Conservation (phyloP, 768 basidiomycete species). For the Tylopilus vinaceipallidus region DNA sequence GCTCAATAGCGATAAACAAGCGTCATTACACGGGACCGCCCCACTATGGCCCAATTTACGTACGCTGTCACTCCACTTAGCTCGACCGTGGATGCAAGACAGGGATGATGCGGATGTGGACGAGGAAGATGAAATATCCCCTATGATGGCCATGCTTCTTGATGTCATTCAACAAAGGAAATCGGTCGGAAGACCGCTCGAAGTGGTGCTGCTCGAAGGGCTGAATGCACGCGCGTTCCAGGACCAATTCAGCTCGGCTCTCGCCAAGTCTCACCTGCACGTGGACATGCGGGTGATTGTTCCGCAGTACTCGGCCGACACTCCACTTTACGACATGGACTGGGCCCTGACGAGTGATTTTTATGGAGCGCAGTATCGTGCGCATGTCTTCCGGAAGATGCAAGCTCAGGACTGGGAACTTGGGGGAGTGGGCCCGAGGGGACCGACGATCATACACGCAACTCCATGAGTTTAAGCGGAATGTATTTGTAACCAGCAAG, state of each 20-base stretch:
- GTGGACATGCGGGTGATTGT: slow-evolving; percentile 22
- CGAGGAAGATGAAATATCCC: slow-evolving; percentile 32
- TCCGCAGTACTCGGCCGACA: slow-evolving; percentile 15
- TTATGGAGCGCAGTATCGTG: slow-evolving; percentile 32
- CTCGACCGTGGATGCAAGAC: slow-evolving; percentile 29
- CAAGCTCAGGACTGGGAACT: slow-evolving; percentile 28
- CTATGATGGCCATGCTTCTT: slow-evolving; percentile 30
- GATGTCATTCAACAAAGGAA: slow-evolving; percentile 33
- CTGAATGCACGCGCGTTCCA: slow-evolving; percentile 23
- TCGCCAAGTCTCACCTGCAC: slow-evolving; percentile 28
- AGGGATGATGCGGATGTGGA: slow-evolving; percentile 32
- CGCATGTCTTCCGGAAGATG: slow-evolving; percentile 30
- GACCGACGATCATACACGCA: slow-evolving; percentile 27
- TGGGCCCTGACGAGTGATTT: slow-evolving; percentile 30
- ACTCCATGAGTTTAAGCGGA: slow-evolving; percentile 15
- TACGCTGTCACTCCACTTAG: slow-evolving; percentile 28
- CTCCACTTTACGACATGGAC: slow-evolving; percentile 22
- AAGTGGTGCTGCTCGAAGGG: slow-evolving; percentile 28
- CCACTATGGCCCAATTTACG: slow-evolving; percentile 33
- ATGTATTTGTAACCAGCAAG: slow-evolving; percentile 1
- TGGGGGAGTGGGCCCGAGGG: slow-evolving; percentile 25
- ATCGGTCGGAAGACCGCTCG: slow-evolving; percentile 28
- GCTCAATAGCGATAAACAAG: slow-evolving; percentile 35
- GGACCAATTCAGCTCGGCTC: slow-evolving; percentile 22
- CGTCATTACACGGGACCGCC: slow-evolving; percentile 30